Evolutionary conservation across 768 basidiomycete species (phyloP).

Genomic region (Boletus vermiculosoides): DNA sequence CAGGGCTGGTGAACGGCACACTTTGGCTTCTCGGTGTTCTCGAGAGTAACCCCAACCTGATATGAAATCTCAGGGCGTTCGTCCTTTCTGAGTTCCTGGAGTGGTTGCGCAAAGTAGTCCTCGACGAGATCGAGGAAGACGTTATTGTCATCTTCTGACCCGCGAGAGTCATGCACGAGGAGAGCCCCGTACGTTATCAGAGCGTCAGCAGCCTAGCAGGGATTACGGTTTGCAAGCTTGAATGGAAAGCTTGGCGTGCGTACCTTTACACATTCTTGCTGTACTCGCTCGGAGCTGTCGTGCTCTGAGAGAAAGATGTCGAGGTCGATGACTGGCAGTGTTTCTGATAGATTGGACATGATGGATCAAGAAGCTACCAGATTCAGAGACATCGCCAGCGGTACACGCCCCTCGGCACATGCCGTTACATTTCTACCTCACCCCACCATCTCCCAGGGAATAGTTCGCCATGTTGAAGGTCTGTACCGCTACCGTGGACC

Average conservation of each 20-base stretch:
- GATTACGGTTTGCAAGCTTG: neutral
- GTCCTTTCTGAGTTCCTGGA: conserved; percentile 62
- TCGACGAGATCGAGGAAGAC: conserved; percentile 87
- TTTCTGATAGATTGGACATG: conserved; percentile 42
- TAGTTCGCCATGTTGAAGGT: conserved; percentile 46
- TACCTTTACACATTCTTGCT: conserved; percentile 68
- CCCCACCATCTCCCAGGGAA: conserved; percentile 15
- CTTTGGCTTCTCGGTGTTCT: conserved; percentile 91
- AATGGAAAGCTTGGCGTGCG: neutral
- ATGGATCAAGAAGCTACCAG: conserved; percentile 11
- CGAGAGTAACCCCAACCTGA: conserved; percentile 93
- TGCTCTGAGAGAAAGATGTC: conserved; percentile 61
- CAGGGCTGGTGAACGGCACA: conserved; percentile 85
- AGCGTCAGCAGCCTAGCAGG: conserved; percentile 70
- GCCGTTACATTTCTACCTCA: conserved; percentile 28
- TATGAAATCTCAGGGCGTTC: conserved; percentile 85
- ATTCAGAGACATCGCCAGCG: neutral
- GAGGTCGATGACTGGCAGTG: conserved; percentile 75
- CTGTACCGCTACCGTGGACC: neutral
- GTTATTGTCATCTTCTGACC: conserved; percentile 77
- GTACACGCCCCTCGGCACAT: conserved; percentile 28
- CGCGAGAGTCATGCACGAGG: conserved; percentile 80
- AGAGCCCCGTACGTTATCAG: conserved; percentile 85
- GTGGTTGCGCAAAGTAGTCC: conserved; percentile 85
- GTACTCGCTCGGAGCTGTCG: conserved; percentile 44